phyloP scores from a whole-genome alignment of 2,329 filamentous ascomycete genomes.

The Sphaerulina musiva region DNA sequence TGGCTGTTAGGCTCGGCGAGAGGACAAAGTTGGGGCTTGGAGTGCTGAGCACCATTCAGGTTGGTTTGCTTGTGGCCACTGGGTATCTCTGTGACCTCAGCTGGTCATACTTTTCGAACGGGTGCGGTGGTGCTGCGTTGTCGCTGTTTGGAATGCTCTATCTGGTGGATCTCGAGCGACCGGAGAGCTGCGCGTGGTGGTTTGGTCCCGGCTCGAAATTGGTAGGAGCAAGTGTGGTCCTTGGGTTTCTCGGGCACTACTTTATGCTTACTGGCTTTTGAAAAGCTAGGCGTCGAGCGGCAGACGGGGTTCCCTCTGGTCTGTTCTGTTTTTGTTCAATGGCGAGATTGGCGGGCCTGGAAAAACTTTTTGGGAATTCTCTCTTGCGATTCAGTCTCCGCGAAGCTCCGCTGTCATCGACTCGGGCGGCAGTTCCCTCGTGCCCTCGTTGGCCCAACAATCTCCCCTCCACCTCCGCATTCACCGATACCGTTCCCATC shows the following conservation, averaged over 20 bases:
- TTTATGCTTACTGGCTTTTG: not conserved
- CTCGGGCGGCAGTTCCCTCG: too few relatives aligned
- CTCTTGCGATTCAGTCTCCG: too few relatives aligned
- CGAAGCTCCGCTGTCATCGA: too few relatives aligned
- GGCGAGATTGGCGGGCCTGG: too few relatives aligned
- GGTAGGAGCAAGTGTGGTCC: conserved; percentile 11
- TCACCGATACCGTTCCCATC: too few relatives aligned
- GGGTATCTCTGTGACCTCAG: conserved; percentile 7
- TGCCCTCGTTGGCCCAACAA: too few relatives aligned
- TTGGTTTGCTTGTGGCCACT: conserved; percentile 7
- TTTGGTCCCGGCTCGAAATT: conserved; percentile 15
- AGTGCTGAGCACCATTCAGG: conserved; percentile 10
- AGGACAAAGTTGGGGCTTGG: conserved; percentile 8
- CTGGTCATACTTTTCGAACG: conserved; percentile 6
- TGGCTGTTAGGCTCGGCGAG: conserved; percentile 13
- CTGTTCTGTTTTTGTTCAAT: too few relatives aligned
- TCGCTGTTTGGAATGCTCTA: conserved; percentile 12
- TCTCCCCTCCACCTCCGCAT: too few relatives aligned
- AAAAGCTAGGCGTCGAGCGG: not conserved
- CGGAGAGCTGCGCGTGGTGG: conserved; percentile 14
- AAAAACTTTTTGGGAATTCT: too few relatives aligned
- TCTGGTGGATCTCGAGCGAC: conserved; percentile 6
- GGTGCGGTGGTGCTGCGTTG: conserved; percentile 8
- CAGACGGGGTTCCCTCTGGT: too few relatives aligned
- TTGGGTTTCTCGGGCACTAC: conserved; percentile 11